Conservation (phyloP, 495 filamentous ascomycete species). For the Neurospora cerealis region DNA sequence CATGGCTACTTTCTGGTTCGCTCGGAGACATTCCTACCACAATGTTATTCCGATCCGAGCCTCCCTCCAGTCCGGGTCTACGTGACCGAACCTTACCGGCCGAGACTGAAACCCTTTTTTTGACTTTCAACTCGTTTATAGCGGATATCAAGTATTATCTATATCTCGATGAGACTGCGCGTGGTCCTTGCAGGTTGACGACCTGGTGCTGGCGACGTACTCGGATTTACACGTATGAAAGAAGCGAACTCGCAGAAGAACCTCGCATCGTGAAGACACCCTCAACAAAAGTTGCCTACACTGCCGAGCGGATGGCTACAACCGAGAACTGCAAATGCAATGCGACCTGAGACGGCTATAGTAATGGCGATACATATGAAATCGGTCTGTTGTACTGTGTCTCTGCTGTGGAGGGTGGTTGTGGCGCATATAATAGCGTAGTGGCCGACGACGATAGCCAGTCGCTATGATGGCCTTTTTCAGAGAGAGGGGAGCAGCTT, state of each 20-base stretch:
- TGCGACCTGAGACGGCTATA: not conserved
- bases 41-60: not conserved
- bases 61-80: not conserved
- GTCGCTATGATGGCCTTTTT: not conserved
- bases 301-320: not conserved
- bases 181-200: not conserved
- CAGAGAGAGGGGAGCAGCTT: too few relatives aligned
- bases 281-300: not conserved
- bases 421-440: not conserved
- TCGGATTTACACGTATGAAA: not conserved
- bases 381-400: not conserved
- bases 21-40: not conserved
- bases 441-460: not conserved
- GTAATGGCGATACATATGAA: not conserved
- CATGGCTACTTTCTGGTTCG: not conserved
- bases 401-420: not conserved
- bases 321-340: not conserved
- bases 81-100: not conserved
- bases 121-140: too few relatives aligned
- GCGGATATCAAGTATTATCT: too few relatives aligned
- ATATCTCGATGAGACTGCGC: not conserved
- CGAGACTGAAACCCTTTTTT: not conserved
- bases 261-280: not conserved
- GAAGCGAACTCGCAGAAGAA: not conserved
- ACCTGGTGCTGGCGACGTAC: not conserved